These are phyloP conservation scores for Porodaedalea pini DNA, from an alignment of 1,284 basidiomycete genomes.

Conservation along the genomic window DNA sequence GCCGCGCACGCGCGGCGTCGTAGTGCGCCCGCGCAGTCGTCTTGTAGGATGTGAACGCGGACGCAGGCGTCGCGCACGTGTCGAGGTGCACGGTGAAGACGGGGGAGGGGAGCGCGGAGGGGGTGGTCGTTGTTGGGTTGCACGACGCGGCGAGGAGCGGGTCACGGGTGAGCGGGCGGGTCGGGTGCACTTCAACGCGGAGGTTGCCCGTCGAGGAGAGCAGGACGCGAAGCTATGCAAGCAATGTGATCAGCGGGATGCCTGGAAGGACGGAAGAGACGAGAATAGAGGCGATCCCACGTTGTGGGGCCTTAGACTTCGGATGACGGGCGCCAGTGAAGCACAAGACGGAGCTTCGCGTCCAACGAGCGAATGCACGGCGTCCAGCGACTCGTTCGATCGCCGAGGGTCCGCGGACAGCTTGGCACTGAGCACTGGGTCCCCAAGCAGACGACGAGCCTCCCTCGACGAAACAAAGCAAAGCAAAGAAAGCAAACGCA, in stretches of 20 bases:
- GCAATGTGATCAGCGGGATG: neutral
- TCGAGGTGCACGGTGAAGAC: conserved; percentile 50
- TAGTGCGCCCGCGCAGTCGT: conserved; percentile 62
- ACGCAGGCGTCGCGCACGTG: conserved; percentile 46
- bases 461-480: neutral
- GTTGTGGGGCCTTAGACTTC: too few relatives aligned
- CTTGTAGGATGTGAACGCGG: conserved; percentile 61
- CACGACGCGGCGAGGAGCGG: conserved; percentile 40
- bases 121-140: conserved; percentile 33
- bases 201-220: conserved; percentile 45
- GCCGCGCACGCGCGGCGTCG: conserved; percentile 54
- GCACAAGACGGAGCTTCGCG: neutral
- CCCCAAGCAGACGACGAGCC: too few relatives aligned
- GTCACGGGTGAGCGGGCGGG: conserved; percentile 38
- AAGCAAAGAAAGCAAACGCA: neutral
- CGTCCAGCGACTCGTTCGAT: too few relatives aligned
- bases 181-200: conserved; percentile 39
- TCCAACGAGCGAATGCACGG: too few relatives aligned
- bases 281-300: too few relatives aligned
- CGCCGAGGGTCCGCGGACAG: too few relatives aligned
- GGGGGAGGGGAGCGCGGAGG: conserved; percentile 25
- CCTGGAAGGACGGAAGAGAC: neutral
- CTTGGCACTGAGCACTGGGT: too few relatives aligned
- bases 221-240: conserved; percentile 53
- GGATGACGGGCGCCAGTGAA: too few relatives aligned